Base-by-base conservation (phyloP, 352 stramenopile genomes). In the Phytophthora pinifolia region DNA sequence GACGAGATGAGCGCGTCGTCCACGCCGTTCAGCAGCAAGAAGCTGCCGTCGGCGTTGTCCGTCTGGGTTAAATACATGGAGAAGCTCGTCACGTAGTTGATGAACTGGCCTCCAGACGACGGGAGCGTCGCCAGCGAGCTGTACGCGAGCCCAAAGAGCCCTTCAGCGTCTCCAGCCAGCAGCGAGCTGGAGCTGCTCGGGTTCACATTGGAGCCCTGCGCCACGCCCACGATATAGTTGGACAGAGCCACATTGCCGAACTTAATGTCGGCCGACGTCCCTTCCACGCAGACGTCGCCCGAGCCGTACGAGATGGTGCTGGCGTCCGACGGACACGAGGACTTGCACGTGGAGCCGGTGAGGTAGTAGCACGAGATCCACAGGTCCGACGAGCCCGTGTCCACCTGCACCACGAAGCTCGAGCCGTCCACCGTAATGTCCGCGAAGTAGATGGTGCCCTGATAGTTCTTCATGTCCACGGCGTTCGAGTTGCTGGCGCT, bases 341-440 rank as follows among this genome's bases (percentile, higher is more conserved):
- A 62, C 32, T 47, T 20, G 46, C 82, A 92, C 13, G 59, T 69
- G 15, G 62, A 54, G 39, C 57, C 38, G 18, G 46, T 67, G 37
- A 86, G 54, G 61, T 73, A 82, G 36, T 73, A 74, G 55, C 82
- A 92, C 10, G 78, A 83, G 54, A 92, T 61, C 79, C 83, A 92
- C 7, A 89, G 59, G 58, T 92, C 79, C 12, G 83, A 88, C 37
- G 83, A 92, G 39, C 83, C 83, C 6, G 79, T 92, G 65, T 92
- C 82, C 15, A 92, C 66, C 17, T 83, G 67, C 48, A 92, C 70
- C 0, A 66, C 56, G 65, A 76, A 88, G 2, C 53, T 56, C 5
- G 61, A 59, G 41, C 46, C 47, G 42, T 74, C 65, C 34, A 92
- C 64, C n/a, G 45, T 34, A 17, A 92, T 62, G 31, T 77, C 60